phyloP scores from a whole-genome alignment of 495 filamentous ascomycete genomes.

The Aspergillus steynii region DNA sequence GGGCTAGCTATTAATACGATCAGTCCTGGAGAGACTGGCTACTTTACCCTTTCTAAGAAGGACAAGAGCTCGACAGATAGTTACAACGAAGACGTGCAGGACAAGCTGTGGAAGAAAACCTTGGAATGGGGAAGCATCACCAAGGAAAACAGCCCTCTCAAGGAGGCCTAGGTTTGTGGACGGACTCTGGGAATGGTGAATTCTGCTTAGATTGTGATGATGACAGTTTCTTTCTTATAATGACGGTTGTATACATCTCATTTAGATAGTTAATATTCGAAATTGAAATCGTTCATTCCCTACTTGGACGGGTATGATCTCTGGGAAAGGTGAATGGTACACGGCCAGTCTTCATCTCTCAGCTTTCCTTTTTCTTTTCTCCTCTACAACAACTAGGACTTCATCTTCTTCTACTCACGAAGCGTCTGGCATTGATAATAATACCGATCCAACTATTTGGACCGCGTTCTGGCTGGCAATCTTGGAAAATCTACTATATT shows the following conservation, averaged over 20 bases:
- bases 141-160: background rate
- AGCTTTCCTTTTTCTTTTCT: no score
- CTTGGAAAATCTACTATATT: no score
- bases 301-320: no score
- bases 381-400: no score
- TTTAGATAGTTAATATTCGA: background rate
- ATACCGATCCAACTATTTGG: no score
- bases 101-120: constrained; percentile 45
- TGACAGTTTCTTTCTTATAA: background rate
- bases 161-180: background rate
- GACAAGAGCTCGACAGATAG: constrained; percentile 41
- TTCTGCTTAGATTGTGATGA: background rate
- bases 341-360: no score
- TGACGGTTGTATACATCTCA: background rate
- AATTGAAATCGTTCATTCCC: background rate
- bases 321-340: no score
- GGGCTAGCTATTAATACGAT: constrained; percentile 28
- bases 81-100: constrained; percentile 38
- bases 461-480: no score
- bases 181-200: background rate
- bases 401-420: no score
- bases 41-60: constrained; percentile 37
- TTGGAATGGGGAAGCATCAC: constrained; percentile 37
- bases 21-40: constrained; percentile 36
- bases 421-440: no score